Evolutionary conservation across 495 filamentous ascomycete species (phyloP).

Genomic region (Hyaloscypha bicolor): DNA sequence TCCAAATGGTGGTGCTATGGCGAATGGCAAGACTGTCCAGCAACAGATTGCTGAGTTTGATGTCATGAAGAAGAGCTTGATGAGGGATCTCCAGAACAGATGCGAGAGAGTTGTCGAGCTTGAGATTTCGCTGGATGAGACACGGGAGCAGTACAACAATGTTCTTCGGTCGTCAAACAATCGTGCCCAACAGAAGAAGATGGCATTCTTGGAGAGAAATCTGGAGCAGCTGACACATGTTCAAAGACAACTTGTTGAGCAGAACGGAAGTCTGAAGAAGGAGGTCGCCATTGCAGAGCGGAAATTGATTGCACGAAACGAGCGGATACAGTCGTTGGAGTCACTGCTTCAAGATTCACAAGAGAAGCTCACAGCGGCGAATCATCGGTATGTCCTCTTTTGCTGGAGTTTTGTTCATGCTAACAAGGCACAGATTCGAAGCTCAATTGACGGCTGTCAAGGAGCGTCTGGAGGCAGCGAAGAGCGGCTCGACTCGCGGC

Average conservation of each 20-base stretch:
- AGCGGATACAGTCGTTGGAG: slow-evolving; percentile 93
- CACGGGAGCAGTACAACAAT: slow-evolving; percentile 97
- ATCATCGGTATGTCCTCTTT: slow-evolving; percentile 75
- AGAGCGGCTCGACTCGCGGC: slow-evolving; percentile 82
- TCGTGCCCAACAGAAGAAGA: slow-evolving; percentile 98
- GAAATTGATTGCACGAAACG: slow-evolving; percentile 93
- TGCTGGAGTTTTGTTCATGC: slow-evolving; percentile 38
- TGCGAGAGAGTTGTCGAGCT: slow-evolving; percentile 98
- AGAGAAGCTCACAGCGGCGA: slow-evolving; percentile 93
- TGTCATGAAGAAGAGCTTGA: slow-evolving; percentile 98
- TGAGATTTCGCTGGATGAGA: slow-evolving; percentile 95
- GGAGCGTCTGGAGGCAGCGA: slow-evolving; percentile 94
- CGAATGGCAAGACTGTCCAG: slow-evolving; percentile 90
- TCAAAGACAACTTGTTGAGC: slow-evolving; percentile 95
- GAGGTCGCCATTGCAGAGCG: slow-evolving; percentile 98
- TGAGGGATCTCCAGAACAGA: slow-evolving; percentile 97
- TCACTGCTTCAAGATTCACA: slow-evolving; percentile 92
- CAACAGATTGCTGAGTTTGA: slow-evolving; percentile 99
- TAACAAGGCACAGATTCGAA: slow-evolving; percentile 67
- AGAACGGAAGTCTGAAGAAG: slow-evolving; percentile 95
- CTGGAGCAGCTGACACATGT: slow-evolving; percentile 97
- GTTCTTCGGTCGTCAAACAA: slow-evolving; percentile 95
- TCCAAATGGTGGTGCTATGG: slow-evolving; percentile 53
- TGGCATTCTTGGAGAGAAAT: slow-evolving; percentile 98
- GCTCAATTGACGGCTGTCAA: slow-evolving; percentile 95